Evolutionary conservation across 192 early-diverging fungal genomes (phyloP).

Genomic region (Rhizophagus sp.): DNA sequence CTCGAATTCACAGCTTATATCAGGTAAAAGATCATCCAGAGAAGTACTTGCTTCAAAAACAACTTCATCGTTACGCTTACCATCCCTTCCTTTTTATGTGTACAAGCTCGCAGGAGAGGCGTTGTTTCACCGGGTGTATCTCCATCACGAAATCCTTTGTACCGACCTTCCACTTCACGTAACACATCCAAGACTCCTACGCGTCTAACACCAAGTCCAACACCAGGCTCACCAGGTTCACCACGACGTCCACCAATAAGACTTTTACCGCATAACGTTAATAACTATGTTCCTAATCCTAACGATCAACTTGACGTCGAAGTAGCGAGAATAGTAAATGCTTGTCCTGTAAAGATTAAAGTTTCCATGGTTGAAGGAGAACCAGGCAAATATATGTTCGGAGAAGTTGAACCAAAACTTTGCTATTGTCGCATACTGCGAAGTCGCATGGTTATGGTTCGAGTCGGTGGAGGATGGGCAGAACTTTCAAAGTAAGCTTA

Average conservation of each 20-base stretch:
- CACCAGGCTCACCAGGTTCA: constrained; percentile 27
- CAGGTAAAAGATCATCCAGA: background rate
- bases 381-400: constrained; percentile 66
- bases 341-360: constrained; percentile 53
- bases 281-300: constrained; percentile 52
- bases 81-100: constrained; percentile 5
- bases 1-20: constrained; percentile 34
- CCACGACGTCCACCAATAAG: constrained; percentile 21
- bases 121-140: constrained; percentile 3
- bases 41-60: too few relatives aligned
- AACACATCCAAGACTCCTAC: constrained; percentile 6
- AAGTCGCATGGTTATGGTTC: constrained; percentile 66
- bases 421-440: constrained; percentile 64
- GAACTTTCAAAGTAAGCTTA: constrained; percentile 55
- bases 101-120: background rate
- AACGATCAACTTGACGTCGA: constrained; percentile 60
- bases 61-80: constrained; percentile 15
- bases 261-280: constrained; percentile 23
- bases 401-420: constrained; percentile 61
- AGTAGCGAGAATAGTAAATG: constrained; percentile 60
- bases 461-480: constrained; percentile 67
- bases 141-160: constrained; percentile 8
- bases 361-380: constrained; percentile 56
- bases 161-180: constrained; percentile 12
- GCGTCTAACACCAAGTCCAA: constrained; percentile 25